Evolutionary conservation across 345 rosid species (phyloP), one percentile per base, ranked within the genome.

Genomic region (Syzygium oleosum): DNA sequence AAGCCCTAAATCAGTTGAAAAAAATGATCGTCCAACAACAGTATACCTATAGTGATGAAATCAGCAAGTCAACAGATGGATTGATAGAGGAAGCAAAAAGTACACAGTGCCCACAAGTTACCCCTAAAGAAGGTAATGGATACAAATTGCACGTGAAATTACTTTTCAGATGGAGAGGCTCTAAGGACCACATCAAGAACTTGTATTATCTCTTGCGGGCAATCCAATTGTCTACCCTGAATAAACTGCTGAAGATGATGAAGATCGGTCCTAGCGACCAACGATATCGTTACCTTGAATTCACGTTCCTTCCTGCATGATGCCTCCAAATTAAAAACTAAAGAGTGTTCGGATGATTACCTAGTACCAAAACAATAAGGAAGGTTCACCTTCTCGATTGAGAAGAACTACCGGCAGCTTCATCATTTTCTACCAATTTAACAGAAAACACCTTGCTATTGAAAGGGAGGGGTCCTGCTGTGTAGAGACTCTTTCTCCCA

Each of bases 391-490:
- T 51, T 52, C 38, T 52, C 52, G 34, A 3, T 34, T 34, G 63
- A 85, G 53, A 84, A 84, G 94, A 91, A 3, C 95, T 88, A 1
- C 85, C 59, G 12, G 51, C 89, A 38, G 21, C 43, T 13, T 54
- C 86, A 34, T 91, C 90, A 6, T 65, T 29, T 0, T 94, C 95
- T 0, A 12, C 29, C 12, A 94, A 83, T 84, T 84, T 90, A 7
- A 97, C 91, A 5, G 87, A 88, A 88, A 96, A 96, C 85, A 93
- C 97, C 87, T 93, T 95, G 0, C 93, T 92, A 1, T 90, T 90
- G 31, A 97, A 97, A 1, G 99, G 99, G 6, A 97, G 84, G 0
- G 93, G 85, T 1, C 97, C 99, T 4, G 97, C 98, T 1, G 97
- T 97, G 86, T 94, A 95, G 6, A 95, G 84, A 54, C 94, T 92